Conservation (phyloP, 441 rosid species). For the Syzygium malaccense region DNA sequence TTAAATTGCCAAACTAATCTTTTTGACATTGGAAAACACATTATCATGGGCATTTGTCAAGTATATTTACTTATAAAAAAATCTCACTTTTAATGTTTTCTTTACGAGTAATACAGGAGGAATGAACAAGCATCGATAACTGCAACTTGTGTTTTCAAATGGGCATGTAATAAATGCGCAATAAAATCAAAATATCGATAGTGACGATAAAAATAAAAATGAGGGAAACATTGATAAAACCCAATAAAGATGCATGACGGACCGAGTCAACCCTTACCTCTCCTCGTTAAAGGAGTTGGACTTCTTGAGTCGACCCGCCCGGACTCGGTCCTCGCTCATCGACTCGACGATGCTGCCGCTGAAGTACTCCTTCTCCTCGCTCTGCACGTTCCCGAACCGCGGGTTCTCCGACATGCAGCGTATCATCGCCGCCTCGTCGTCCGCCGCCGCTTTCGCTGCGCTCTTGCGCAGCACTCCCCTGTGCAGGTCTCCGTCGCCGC, state of each 20-base stretch:
- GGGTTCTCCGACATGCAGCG: slow-evolving; percentile 88
- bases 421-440: slow-evolving; percentile 27
- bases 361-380: slow-evolving; percentile 79
- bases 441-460: slow-evolving; percentile 34
- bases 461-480: slow-evolving; percentile 40
- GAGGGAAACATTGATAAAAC: background rate
- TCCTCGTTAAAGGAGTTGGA: slow-evolving; percentile 78
- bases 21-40: background rate
- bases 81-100: background rate
- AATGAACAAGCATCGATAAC: background rate
- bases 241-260: background rate
- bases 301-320: slow-evolving; percentile 36
- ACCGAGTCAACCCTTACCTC: slow-evolving; percentile 26
- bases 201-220: background rate
- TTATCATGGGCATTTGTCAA: background rate
- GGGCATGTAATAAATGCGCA: background rate
- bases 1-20: background rate
- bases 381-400: slow-evolving; percentile 75
- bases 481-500: slow-evolving; percentile 21
- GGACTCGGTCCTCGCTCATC: slow-evolving; percentile 35
- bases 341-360: slow-evolving; percentile 84
- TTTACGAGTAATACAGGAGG: background rate
- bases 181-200: background rate
- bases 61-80: background rate
- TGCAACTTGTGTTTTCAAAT: background rate